A percentile compares a stretch with the other conserved stretches of the same genome.
phyloP scores from a whole-genome alignment of 352 stramenopile species.

The Pythium inflatum region DNA sequence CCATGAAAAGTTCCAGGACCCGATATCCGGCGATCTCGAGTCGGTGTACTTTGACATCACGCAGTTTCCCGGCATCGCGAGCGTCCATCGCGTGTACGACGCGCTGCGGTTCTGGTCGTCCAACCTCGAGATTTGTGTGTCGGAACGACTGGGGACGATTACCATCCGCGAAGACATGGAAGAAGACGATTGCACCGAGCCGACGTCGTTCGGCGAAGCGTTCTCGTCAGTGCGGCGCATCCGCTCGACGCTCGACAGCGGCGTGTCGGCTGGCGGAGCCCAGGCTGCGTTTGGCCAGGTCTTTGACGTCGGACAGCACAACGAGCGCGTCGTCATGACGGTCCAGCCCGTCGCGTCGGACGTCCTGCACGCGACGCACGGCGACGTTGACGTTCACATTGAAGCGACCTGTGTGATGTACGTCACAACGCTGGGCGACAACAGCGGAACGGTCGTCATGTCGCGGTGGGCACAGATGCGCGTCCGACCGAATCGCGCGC shows the following conservation, averaged over 20 bases:
- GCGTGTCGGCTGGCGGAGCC: not conserved
- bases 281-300: constrained; percentile 6
- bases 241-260: not conserved
- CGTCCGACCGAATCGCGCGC: no score
- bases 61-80: constrained; percentile 8
- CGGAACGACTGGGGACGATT: not conserved
- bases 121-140: constrained; percentile 14
- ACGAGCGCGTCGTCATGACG: not conserved
- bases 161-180: constrained; percentile 12
- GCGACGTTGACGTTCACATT: not conserved
- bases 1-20: constrained; percentile 1
- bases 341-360: not conserved
- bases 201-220: not conserved
- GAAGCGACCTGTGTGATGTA: not conserved
- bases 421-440: no score
- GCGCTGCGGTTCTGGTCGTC: not conserved
- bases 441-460: no score
- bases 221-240: constrained; percentile 9
- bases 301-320: not conserved
- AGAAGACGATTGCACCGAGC: not conserved
- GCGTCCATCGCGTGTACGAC: not conserved
- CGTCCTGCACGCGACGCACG: not conserved
- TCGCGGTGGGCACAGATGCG: no score
- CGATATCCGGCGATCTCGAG: not conserved
- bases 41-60: not conserved